Percentiles rank a stretch among this genome's conserved stretches.
These are phyloP conservation scores for Craspedostauros australis DNA, from an alignment of 108 stramenopile genomes.

Conservation along the genomic window DNA sequence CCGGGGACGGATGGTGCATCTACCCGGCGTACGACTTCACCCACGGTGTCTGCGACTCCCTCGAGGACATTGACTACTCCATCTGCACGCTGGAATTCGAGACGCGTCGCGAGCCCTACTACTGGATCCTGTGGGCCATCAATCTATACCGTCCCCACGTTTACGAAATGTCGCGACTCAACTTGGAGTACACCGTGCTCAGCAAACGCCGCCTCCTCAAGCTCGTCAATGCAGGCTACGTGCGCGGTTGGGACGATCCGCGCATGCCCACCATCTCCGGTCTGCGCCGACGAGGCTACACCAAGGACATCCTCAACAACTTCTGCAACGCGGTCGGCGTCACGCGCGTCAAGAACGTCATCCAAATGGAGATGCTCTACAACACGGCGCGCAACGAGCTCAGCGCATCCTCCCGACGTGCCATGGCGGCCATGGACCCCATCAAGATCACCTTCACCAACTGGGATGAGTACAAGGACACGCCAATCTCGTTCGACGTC, in stretches of 20 bases:
- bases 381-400: slow-evolving; percentile 59
- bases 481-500: slow-evolving; percentile 56
- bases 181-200: slow-evolving; percentile 91
- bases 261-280: slow-evolving; percentile 98
- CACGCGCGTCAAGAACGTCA: slow-evolving; percentile 86
- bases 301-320: slow-evolving; percentile 84
- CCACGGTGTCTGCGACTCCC: slow-evolving; percentile 94
- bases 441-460: slow-evolving; percentile 78
- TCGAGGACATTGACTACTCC: slow-evolving; percentile 97
- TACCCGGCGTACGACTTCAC: slow-evolving; percentile 99
- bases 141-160: slow-evolving; percentile 94
- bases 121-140: slow-evolving; percentile 96
- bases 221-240: slow-evolving; percentile 70
- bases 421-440: slow-evolving; percentile 90
- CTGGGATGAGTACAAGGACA: slow-evolving; percentile 46
- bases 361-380: slow-evolving; percentile 81
- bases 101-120: slow-evolving; percentile 94
- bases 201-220: slow-evolving; percentile 95
- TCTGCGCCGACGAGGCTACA: slow-evolving; percentile 93
- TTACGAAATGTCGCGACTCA: slow-evolving; percentile 89
- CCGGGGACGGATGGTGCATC: slow-evolving; percentile 96
- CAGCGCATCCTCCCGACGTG: slow-evolving; percentile 64
- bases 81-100: slow-evolving; percentile 99
- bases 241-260: slow-evolving; percentile 97
- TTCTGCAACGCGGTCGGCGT: slow-evolving; percentile 97